Evolutionary conservation across 1,284 basidiomycete genomes (phyloP), one percentile per base, ranked within the genome.

Genomic region (Leccinum griseonigrum): DNA sequence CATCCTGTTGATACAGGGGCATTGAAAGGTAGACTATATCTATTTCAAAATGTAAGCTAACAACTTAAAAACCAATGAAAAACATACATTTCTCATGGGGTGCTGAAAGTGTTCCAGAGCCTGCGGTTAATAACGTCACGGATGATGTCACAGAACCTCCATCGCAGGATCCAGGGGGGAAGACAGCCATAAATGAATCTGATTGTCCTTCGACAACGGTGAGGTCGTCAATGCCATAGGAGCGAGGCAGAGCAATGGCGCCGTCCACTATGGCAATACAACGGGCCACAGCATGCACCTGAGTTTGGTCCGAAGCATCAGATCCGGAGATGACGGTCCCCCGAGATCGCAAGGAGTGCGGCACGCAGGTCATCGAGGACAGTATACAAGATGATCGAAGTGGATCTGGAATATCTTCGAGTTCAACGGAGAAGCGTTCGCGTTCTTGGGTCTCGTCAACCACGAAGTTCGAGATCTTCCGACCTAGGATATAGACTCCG

Each of bases 401-500:
- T 62, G 81, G 69, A 68, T 86, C 77, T 56, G 84, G 71, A 67
- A 96, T 78, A 11, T 87, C 84, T 53, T 88, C 83, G 16, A 91
- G 79, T 31, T 82, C 76, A 13, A 89, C 71, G 11, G 78, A 74
- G 54, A 87, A 78, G 56, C 72, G 62, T 63, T 60, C 59, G 16
- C 60, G 18, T 52, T 66, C 61, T 6, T 58, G 60, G 13, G 64
- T 60, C 10, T 65, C 65, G 58, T 63, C 70, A 55, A 70, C 73
- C 0, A 65, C 74, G 22, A 87, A 71, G 8, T 81, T 78, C 1
- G 70, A 64, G 10, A 91, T 74, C 0, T 74, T 74, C 46, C 84
- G 82, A n/a, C 88, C 92, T 1, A 97, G 84, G 62, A 97, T 89
- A 72, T 97, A 97, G 1, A 90, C 90, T 0, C 85, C 89, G 9